These are phyloP conservation scores for Mycena galericulata DNA, from an alignment of 768 basidiomycete genomes.

Conservation along the genomic window DNA sequence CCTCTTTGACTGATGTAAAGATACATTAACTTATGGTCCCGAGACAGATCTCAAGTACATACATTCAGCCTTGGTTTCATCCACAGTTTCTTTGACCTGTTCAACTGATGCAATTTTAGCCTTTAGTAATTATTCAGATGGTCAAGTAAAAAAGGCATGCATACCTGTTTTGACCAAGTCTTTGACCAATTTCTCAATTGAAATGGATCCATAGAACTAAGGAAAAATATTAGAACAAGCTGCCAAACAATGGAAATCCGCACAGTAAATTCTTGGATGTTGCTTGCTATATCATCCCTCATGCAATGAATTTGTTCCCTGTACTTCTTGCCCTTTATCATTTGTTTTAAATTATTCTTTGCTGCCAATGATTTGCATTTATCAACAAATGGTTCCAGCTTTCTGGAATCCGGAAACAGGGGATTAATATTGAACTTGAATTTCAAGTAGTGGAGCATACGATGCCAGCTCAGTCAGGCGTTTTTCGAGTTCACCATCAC, in stretches of 20 bases:
- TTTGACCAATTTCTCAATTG: background rate
- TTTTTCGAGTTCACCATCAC: background rate
- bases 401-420: background rate
- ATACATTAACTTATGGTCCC: too few relatives aligned
- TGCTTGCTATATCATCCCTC: background rate
- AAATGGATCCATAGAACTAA: background rate
- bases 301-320: background rate
- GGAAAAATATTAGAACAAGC: background rate
- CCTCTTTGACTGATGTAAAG: too few relatives aligned
- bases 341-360: background rate
- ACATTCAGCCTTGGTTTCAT: too few relatives aligned
- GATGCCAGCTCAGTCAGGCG: background rate
- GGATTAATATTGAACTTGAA: background rate
- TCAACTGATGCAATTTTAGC: too few relatives aligned
- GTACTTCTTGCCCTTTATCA: background rate
- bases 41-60: too few relatives aligned
- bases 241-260: background rate
- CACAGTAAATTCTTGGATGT: conserved; percentile 9
- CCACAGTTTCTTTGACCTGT: too few relatives aligned
- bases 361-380: background rate
- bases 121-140: background rate
- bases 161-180: background rate
- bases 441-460: background rate
- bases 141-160: background rate
- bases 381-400: background rate